Percentiles rank a stretch among this genome's conserved stretches.
Evolutionary conservation across 768 basidiomycete species (phyloP).

Genomic region (Hericium alpestre): DNA sequence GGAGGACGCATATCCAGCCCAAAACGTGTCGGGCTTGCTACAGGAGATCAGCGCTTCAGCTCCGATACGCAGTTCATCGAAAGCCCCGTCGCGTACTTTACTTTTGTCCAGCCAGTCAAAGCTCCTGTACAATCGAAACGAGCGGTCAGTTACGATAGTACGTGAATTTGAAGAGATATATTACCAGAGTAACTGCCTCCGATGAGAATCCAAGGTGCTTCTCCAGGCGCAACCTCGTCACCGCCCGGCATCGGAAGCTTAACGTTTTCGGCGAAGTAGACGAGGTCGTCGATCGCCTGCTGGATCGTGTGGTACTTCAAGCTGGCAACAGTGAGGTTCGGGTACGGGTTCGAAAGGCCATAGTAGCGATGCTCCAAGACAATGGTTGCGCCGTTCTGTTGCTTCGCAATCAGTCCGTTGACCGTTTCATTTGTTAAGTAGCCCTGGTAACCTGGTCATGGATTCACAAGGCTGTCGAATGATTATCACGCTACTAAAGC

Average conservation of each 20-base stretch:
- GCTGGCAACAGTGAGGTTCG: conserved; percentile 49
- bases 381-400: conserved; percentile 53
- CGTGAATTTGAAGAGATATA: neutral
- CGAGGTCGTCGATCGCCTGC: conserved; percentile 66
- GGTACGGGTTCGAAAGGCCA: conserved; percentile 61
- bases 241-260: conserved; percentile 60
- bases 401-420: conserved; percentile 55
- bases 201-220: conserved; percentile 31
- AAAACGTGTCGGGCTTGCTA: conserved; percentile 52
- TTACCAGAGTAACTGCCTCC: conserved; percentile 33
- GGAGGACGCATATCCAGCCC: conserved; percentile 57
- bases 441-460: neutral
- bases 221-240: conserved; percentile 44
- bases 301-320: conserved; percentile 54
- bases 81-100: conserved; percentile 32
- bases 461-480: neutral
- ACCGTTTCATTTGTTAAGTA: conserved; percentile 59
- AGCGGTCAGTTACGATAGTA: neutral
- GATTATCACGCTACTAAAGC: neutral
- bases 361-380: conserved; percentile 69
- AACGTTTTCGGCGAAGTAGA: conserved; percentile 58
- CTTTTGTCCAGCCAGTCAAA: conserved; percentile 56
- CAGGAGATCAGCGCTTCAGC: neutral
- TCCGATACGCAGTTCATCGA: neutral
- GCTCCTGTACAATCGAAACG: conserved; percentile 19